Conservation (phyloP, 192 early-diverging fungal species). For the Entomortierella parvispora region DNA sequence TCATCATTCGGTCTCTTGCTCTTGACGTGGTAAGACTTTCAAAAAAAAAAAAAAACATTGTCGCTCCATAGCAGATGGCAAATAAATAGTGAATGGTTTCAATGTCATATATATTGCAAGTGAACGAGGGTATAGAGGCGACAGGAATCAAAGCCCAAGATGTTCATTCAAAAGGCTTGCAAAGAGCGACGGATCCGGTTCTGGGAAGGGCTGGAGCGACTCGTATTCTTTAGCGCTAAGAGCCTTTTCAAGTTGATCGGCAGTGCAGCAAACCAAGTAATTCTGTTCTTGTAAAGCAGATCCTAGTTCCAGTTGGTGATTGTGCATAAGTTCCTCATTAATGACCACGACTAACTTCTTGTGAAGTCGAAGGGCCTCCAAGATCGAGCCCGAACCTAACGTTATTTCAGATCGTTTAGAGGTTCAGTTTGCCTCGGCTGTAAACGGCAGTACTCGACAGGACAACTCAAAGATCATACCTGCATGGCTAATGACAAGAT, state of each 20-base stretch:
- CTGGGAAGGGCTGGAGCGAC: slow-evolving; percentile 41
- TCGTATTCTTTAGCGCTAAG: slow-evolving; percentile 27
- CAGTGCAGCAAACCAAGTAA: slow-evolving; percentile 61
- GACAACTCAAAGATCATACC: too few relatives aligned
- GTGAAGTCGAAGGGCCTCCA: slow-evolving; percentile 78
- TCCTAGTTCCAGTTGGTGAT: slow-evolving; percentile 91
- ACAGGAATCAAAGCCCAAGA: too few relatives aligned
- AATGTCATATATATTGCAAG: too few relatives aligned
- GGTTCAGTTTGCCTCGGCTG: background rate
- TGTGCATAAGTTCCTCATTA: slow-evolving; percentile 82
- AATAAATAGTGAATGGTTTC: too few relatives aligned
- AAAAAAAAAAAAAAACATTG: too few relatives aligned
- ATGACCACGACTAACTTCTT: slow-evolving; percentile 76
- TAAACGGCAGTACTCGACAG: too few relatives aligned
- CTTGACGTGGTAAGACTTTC: too few relatives aligned
- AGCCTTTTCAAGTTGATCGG: slow-evolving; percentile 30
- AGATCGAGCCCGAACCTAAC: slow-evolving; percentile 83
- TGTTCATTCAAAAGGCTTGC: slow-evolving; percentile 35
- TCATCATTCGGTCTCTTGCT: too few relatives aligned
- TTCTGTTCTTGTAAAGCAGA: slow-evolving; percentile 65
- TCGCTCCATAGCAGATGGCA: too few relatives aligned
- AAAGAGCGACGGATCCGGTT: slow-evolving; percentile 42
- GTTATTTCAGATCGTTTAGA: background rate
- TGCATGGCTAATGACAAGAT: slow-evolving; percentile 86
- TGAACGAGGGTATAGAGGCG: too few relatives aligned